Evolutionary conservation across 768 basidiomycete species (phyloP).

Genomic region (Glaciozyma antarctica): DNA sequence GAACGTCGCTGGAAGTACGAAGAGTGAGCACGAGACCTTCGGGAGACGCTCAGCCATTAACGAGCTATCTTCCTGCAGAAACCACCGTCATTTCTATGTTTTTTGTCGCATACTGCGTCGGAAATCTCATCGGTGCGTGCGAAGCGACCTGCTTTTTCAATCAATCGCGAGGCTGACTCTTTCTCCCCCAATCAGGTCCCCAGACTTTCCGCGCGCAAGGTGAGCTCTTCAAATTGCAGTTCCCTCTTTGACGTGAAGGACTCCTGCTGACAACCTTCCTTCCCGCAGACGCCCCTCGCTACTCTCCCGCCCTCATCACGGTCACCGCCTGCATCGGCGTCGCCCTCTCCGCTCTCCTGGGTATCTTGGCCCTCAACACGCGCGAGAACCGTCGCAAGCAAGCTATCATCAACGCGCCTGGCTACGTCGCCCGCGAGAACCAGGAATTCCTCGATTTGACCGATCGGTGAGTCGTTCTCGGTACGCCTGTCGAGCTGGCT

Average conservation of each 20-base stretch:
- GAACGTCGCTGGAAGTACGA: slow-evolving; percentile 26
- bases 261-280: too few relatives aligned
- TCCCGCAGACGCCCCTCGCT: slow-evolving; percentile 3
- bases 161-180: not conserved
- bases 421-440: not conserved
- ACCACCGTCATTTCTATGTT: slow-evolving; percentile 21
- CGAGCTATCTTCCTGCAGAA: not conserved
- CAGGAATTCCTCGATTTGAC: slow-evolving; percentile 3
- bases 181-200: not conserved
- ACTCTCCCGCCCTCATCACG: slow-evolving; percentile 1
- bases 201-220: slow-evolving; percentile 3
- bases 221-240: too few relatives aligned
- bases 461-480: not conserved
- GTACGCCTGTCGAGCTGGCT: not conserved
- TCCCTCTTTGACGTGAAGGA: too few relatives aligned
- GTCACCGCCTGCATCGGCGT: not conserved
- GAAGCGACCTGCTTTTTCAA: not conserved
- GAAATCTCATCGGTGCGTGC: slow-evolving; percentile 6
- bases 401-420: not conserved
- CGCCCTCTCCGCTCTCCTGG: not conserved
- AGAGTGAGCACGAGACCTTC: not conserved
- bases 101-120: slow-evolving; percentile 27
- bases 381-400: slow-evolving; percentile 5
- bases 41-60: too few relatives aligned
- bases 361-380: slow-evolving; percentile 4